Base-by-base conservation (phyloP, 202 grass and related monocot species). In the Carex sylvatica region DNA sequence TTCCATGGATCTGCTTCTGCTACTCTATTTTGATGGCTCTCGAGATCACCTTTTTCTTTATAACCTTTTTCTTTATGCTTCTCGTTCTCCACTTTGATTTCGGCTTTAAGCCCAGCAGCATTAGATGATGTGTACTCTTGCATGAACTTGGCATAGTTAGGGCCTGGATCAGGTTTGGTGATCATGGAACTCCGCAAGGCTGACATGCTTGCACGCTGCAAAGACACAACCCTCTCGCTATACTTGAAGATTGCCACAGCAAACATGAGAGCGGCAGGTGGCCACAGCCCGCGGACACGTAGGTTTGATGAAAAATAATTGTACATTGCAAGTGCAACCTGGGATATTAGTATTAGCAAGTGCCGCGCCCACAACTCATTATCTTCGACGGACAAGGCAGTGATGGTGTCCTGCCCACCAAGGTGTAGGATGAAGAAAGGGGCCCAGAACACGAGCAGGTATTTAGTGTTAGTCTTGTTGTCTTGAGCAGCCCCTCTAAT, bases 341-440 rank as follows among this genome's bases (percentile, higher is more conserved):
- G 44, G 10, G 44, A 47, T 10, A 47, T 1, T 2, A 47, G 10
- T 47, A 11, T 47, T 47, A 47, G 44, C 44, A 47, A 2, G 44
- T 47, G 44, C 10, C 44, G 9, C 2, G 44, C 44, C 44, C 44
- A 47, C 44, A 47, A 11, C 44, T 47, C 44, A 47, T 47, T 47
- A 47, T 47, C 44, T 47, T 47, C 44, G 10, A 92, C 13, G 11
- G 90, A 81, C 51, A 87, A 92, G 6, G 90, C 84, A 0, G 90
- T 92, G 64, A 89, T 81, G 13, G 87, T 85, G 58, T 92, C 90
- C n/a, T 86, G 90, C 5, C 90, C 90, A 18, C 90, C 90, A 18
- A 92, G 90, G 58, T 92, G 90, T 3, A 92, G 82, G 20, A 92
- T 72, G 79, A 92, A 84, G 82, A 92, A 92, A 0, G 87, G 90